phyloP scores from a whole-genome alignment of 1,284 basidiomycete genomes.

The Earliella scabrosa region DNA sequence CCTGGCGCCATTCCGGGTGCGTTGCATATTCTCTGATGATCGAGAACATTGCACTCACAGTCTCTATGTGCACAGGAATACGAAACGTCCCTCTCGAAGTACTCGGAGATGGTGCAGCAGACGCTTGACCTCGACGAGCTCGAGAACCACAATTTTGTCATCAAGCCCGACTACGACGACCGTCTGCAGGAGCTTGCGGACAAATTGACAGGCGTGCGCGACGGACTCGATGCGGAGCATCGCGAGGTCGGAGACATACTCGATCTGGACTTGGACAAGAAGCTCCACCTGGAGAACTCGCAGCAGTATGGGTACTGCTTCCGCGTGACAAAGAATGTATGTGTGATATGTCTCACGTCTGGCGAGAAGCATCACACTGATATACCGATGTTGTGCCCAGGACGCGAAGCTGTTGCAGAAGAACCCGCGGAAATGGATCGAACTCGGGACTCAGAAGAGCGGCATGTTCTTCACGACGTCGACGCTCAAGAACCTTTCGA shows the following conservation, averaged over 20 bases:
- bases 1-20: constrained; percentile 62
- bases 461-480: constrained; percentile 94
- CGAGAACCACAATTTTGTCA: constrained; percentile 85
- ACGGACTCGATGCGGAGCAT: constrained; percentile 89
- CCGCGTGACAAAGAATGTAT: constrained; percentile 87
- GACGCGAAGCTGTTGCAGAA: constrained; percentile 80
- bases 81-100: constrained; percentile 70
- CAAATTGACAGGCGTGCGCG: constrained; percentile 68
- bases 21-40: too few species aligned
- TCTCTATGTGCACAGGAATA: too few species aligned
- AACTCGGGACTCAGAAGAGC: constrained; percentile 86
- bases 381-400: constrained; percentile 43
- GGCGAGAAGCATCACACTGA: too few species aligned
- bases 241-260: constrained; percentile 74
- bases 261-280: constrained; percentile 91
- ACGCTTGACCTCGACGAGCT: constrained; percentile 93
- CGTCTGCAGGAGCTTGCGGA: constrained; percentile 73
- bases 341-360: too few species aligned
- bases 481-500: constrained; percentile 73
- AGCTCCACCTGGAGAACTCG: constrained; percentile 95
- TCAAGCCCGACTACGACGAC: constrained; percentile 91
- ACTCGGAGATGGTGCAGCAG: constrained; percentile 93
- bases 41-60: too few species aligned
- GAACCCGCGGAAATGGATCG: constrained; percentile 74
- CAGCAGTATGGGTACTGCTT: constrained; percentile 93